Conservation (phyloP, 352 stramenopile genomes). For the Phytophthora kernoviae region DNA sequence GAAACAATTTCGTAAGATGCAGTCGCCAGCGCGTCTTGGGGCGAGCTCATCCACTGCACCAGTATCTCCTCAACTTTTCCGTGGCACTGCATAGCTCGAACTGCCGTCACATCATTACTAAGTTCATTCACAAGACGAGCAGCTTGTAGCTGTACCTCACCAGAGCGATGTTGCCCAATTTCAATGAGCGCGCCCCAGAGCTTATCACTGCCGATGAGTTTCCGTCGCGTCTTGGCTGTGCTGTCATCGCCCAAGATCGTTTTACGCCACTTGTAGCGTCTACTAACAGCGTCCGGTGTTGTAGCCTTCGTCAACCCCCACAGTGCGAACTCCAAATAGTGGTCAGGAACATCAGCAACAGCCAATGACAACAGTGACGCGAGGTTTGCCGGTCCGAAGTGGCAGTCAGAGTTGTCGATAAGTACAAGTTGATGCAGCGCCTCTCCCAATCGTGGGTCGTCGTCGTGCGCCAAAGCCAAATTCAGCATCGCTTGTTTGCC, state of each 20-base stretch:
- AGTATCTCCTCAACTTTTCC: conserved; percentile 30
- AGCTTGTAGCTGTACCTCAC: conserved; percentile 53
- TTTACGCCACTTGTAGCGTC: conserved; percentile 59
- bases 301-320: conserved; percentile 63
- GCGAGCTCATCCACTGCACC: conserved; percentile 52
- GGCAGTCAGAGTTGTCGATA: conserved; percentile 40
- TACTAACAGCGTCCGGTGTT: conserved; percentile 38
- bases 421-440: conserved; percentile 59
- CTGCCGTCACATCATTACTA: conserved; percentile 32
- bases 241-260: conserved; percentile 67
- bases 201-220: conserved; percentile 53
- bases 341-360: conserved; percentile 56
- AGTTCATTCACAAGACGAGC: conserved; percentile 48
- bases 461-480: conserved; percentile 51
- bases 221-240: conserved; percentile 49
- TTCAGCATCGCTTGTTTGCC: conserved; percentile 75
- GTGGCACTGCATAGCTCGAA: conserved; percentile 31
- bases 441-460: conserved; percentile 59
- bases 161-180: conserved; percentile 23
- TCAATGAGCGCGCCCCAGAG: conserved; percentile 53
- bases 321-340: conserved; percentile 73
- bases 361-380: conserved; percentile 68
- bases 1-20: conserved; percentile 47
- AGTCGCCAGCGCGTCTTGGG: conserved; percentile 34
- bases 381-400: conserved; percentile 71